Conservation (phyloP, 805 yeast species). For the Yamadazyma philogaea region DNA sequence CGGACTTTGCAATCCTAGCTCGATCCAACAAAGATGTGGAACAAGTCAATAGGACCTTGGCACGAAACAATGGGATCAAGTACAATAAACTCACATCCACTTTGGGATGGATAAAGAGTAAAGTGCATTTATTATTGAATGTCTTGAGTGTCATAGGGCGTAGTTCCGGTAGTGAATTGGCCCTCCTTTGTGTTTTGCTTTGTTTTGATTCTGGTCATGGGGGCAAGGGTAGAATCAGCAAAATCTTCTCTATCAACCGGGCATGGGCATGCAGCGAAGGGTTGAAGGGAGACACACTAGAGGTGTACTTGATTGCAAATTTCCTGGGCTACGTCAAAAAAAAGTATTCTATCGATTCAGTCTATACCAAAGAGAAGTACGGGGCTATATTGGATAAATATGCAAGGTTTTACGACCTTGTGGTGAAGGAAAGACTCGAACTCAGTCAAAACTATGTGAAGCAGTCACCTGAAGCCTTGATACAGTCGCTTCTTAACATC, state of each 20-base stretch:
- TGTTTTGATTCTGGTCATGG: conserved; percentile 25
- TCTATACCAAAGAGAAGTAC: conserved; percentile 6
- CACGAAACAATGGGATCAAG: conserved; percentile 38
- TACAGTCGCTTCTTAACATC: conserved; percentile 30
- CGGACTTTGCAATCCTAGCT: conserved; percentile 53
- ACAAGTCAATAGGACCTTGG: conserved; percentile 33
- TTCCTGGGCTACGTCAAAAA: conserved; percentile 21
- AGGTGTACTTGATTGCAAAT: conserved; percentile 23
- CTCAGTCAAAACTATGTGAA: conserved; percentile 19
- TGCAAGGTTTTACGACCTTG: conserved; percentile 13
- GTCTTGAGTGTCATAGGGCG: conserved; percentile 42
- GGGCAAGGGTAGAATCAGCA: conserved; percentile 22
- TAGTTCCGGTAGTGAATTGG: conserved; percentile 32
- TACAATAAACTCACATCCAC: conserved; percentile 42
- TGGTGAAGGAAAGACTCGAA: conserved; percentile 12
- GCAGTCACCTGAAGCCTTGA: conserved; percentile 33
- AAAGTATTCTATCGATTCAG: conserved; percentile 2
- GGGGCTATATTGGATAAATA: conserved; percentile 3
- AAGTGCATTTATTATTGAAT: conserved; percentile 45
- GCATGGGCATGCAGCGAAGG: conserved; percentile 12
- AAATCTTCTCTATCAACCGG: conserved; percentile 24
- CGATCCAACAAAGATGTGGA: conserved; percentile 51
- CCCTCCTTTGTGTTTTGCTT: conserved; percentile 26
- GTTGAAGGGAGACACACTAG: conserved; percentile 9
- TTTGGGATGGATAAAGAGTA: conserved; percentile 51